A percentile compares a stretch with the other conserved stretches of the same genome.
Evolutionary conservation across 768 basidiomycete genomes (phyloP).

Genomic region (Boletus sp.): DNA sequence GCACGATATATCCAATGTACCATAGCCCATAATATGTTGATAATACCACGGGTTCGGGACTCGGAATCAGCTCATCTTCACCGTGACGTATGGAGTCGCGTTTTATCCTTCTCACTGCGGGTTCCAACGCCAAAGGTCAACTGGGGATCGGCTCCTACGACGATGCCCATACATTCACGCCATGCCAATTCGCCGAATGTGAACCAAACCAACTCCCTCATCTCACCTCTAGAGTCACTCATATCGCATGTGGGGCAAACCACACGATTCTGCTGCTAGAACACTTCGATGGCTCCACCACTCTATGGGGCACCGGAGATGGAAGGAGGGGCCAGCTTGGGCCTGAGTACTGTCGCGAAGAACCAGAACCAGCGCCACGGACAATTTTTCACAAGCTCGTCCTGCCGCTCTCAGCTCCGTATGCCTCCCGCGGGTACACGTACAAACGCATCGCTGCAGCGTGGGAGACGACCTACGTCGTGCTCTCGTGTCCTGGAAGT

Average conservation of each 20-base stretch:
- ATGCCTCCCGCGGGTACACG: slow-evolving; percentile 38
- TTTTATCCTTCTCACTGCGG: slow-evolving; percentile 37
- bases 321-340: slow-evolving; percentile 73
- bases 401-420: slow-evolving; percentile 33
- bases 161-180: slow-evolving; percentile 39
- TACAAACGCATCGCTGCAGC: slow-evolving; percentile 54
- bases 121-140: slow-evolving; percentile 50
- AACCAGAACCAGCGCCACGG: slow-evolving; percentile 7
- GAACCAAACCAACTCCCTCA: slow-evolving; percentile 24
- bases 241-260: slow-evolving; percentile 70
- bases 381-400: slow-evolving; percentile 48
- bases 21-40: slow-evolving; percentile 2
- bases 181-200: slow-evolving; percentile 33
- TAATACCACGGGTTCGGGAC: not conserved
- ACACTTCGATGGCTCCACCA: slow-evolving; percentile 29
- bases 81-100: not conserved
- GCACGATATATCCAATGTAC: slow-evolving; percentile 20
- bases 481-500: slow-evolving; percentile 42
- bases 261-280: slow-evolving; percentile 69
- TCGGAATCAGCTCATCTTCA: not conserved
- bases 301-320: slow-evolving; percentile 77
- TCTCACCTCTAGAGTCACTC: slow-evolving; percentile 33
- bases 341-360: slow-evolving; percentile 21
- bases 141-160: slow-evolving; percentile 38
- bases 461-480: slow-evolving; percentile 85